Base-by-base conservation (phyloP, 306 rosid genomes). In the Heteromeles arbutifolia region DNA sequence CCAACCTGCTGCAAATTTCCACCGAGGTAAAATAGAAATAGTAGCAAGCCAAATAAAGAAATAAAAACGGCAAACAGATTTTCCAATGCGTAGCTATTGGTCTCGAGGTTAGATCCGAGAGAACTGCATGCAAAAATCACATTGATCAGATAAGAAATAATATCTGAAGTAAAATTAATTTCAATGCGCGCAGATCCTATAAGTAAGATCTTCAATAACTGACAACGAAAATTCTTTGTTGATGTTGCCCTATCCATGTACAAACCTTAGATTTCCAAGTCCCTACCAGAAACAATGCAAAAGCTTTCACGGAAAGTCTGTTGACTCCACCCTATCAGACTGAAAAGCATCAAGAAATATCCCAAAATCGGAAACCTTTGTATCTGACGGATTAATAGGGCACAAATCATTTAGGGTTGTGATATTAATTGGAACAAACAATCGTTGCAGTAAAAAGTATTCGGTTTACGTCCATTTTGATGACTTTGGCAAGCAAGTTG, bases 1-100 rank as follows among this genome's bases (percentile, higher is more conserved):
- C 73, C 57, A 68, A 69, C 59, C 74, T 48, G 53, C 44, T 69
- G 59, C 61, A 69, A 69, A 69, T 10, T 45, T 69, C 57, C 8
- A 44, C 39, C 9, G 39, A 69, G 43, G 21, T 45, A 28, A 12
- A 26, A 11, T 31, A 28, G 1, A 4, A 69, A 18, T 28, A 69
- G 17, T 28, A 69, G 18, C 61, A 69, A 48, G 26, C 61, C 43
- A 69, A 8, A 26, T 17, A 69, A 2, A 26, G 43, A 18, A 48
- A 69, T 69, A 28, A 48, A 69, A 48, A 48, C 6, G 2, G 43
- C 61, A 69, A 69, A 69, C 26, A 69, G 18, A 13, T 45, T 48
- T 69, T 48, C 74, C 74, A 39, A 28, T 25, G 61, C 44, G 21
- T 48, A 48, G 61, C 3, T 69, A 28, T 26, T 69, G 10, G 74